Conservation (phyloP, 1,284 basidiomycete genomes). For the Athelia psychrophila region DNA sequence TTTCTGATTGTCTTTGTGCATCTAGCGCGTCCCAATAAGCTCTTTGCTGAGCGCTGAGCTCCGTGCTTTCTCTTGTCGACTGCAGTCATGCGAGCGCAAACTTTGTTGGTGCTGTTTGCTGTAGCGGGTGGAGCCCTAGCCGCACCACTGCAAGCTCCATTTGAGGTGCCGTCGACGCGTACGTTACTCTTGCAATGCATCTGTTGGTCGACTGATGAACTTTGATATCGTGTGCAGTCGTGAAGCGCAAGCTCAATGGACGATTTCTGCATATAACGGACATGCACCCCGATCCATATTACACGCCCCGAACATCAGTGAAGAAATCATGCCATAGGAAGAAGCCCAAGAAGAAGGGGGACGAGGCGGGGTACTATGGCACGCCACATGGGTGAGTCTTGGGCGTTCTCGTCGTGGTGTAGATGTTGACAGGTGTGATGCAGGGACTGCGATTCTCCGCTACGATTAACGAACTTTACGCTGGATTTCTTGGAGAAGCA, state of each 20-base stretch:
- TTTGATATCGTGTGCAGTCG: background rate
- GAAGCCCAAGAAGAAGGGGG: slow-evolving; percentile 53
- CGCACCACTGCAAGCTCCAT: background rate
- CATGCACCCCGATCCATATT: slow-evolving; percentile 76
- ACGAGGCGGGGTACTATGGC: slow-evolving; percentile 54
- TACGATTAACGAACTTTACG: slow-evolving; percentile 75
- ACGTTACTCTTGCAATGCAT: background rate
- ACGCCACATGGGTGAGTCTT: slow-evolving; percentile 54
- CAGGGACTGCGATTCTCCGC: slow-evolving; percentile 87
- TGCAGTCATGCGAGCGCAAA: background rate
- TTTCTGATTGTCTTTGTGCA: background rate
- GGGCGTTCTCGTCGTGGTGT: slow-evolving; percentile 1
- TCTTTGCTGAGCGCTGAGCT: too few species aligned
- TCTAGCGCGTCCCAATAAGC: too few species aligned
- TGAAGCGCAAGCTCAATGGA: slow-evolving; percentile 53
- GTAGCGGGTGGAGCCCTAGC: background rate
- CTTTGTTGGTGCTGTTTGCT: background rate
- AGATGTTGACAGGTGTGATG: slow-evolving; percentile 6
- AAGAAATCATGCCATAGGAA: slow-evolving; percentile 64
- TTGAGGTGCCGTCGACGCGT: background rate
- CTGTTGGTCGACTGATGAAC: background rate
- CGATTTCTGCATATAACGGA: slow-evolving; percentile 80
- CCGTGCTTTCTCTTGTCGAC: too few species aligned
- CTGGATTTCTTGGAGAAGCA: slow-evolving; percentile 79
- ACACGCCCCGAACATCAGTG: slow-evolving; percentile 44